phyloP scores from a whole-genome alignment of 2,329 filamentous ascomycete genomes.

The Rhynchosporium secalis region DNA sequence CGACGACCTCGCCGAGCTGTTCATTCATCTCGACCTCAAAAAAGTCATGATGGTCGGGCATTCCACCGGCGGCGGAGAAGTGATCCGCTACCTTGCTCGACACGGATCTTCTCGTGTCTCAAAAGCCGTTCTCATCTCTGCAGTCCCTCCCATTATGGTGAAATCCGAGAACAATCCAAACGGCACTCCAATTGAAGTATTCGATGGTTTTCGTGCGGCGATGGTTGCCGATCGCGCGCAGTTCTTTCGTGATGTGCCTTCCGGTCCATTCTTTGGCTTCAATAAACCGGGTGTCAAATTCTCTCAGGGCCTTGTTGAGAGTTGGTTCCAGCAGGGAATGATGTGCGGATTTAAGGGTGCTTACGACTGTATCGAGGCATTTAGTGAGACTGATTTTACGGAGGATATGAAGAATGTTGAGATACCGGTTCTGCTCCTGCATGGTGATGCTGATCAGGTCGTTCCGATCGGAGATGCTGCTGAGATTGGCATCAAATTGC shows the following conservation, averaged over 20 bases:
- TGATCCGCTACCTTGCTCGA: constrained; percentile 41
- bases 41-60: constrained; percentile 43
- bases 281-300: constrained; percentile 38
- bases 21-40: constrained; percentile 41
- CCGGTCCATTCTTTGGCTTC: constrained; percentile 42
- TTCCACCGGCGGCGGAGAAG: constrained; percentile 46
- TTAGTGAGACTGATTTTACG: constrained; percentile 46
- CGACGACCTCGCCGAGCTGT: constrained; percentile 42
- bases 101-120: constrained; percentile 42
- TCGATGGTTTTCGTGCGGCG: constrained; percentile 42
- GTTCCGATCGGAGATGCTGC: constrained; percentile 42
- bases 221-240: constrained; percentile 42
- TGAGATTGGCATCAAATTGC: constrained; percentile 39
- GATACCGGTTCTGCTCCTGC: constrained; percentile 44
- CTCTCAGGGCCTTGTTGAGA: constrained; percentile 43
- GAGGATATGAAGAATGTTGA: constrained; percentile 44
- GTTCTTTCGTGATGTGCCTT: constrained; percentile 42
- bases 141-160: constrained; percentile 42
- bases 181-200: constrained; percentile 42
- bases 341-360: constrained; percentile 42
- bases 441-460: constrained; percentile 46
- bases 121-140: constrained; percentile 44
- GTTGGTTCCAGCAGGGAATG: constrained; percentile 46
- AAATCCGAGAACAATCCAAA: constrained; percentile 41
- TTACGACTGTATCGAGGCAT: constrained; percentile 45